phyloP scores from a whole-genome alignment of 2,329 filamentous ascomycete species.

The Apiospora marii region DNA sequence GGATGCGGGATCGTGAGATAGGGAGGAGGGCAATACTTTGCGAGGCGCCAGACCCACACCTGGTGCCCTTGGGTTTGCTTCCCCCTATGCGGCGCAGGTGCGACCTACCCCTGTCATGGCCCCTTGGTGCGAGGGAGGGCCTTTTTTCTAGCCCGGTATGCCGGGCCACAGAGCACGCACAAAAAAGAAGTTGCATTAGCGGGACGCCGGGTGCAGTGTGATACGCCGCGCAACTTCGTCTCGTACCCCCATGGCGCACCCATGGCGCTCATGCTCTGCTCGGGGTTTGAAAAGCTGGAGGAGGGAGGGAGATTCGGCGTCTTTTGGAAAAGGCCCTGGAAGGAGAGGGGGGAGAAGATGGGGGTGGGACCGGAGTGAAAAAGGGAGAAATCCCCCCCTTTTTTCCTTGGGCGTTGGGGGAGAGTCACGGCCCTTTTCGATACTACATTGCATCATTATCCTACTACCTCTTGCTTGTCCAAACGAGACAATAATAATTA shows the following conservation, averaged over 20 bases:
- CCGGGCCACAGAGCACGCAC: background rate
- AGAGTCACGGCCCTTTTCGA: background rate
- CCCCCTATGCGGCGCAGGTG: constrained; percentile 7
- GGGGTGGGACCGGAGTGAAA: background rate
- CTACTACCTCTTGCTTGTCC: background rate
- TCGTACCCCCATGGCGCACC: background rate
- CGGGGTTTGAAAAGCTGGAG: background rate
- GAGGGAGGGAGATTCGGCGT: background rate
- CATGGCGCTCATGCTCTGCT: background rate
- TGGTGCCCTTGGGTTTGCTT: background rate
- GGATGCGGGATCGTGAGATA: constrained; percentile 13
- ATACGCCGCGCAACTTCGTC: constrained; percentile 3
- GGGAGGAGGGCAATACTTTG: constrained; percentile 3
- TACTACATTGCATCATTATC: background rate
- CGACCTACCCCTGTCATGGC: constrained; percentile 4
- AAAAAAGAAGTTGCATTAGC: background rate
- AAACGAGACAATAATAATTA: background rate
- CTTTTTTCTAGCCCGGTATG: background rate
- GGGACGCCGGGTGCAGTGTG: constrained; percentile 12
- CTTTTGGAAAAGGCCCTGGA: background rate
- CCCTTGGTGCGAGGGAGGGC: background rate
- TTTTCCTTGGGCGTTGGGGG: background rate
- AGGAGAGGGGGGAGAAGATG: background rate
- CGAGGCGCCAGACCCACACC: constrained; percentile 14
- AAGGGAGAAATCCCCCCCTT: background rate